Percentiles rank a stretch among this genome's conserved stretches.
phyloP scores from a whole-genome alignment of 2,329 filamentous ascomycete species.

The Pseudogymnoascus sp. region DNA sequence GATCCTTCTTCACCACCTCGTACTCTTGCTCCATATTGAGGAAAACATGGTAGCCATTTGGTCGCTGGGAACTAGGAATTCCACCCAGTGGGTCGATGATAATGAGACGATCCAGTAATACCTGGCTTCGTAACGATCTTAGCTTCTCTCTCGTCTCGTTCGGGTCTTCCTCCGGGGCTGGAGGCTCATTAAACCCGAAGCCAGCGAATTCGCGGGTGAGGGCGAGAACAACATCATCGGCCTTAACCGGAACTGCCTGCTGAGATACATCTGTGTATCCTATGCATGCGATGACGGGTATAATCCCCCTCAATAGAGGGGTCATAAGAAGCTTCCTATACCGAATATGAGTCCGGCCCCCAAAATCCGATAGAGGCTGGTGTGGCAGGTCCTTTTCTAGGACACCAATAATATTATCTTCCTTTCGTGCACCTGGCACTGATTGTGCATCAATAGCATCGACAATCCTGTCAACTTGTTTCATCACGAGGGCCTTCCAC shows the following conservation, averaged over 20 bases:
- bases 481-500: slow-evolving; percentile 41
- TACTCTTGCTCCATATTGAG: slow-evolving; percentile 93
- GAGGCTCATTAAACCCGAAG: slow-evolving; percentile 40
- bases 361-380: neutral
- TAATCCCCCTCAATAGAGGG: slow-evolving; percentile 59
- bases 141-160: slow-evolving; percentile 33
- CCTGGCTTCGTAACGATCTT: slow-evolving; percentile 40
- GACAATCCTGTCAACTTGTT: slow-evolving; percentile 68
- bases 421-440: slow-evolving; percentile 58
- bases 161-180: slow-evolving; percentile 35
- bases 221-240: slow-evolving; percentile 64
- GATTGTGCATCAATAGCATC: slow-evolving; percentile 65
- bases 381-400: slow-evolving; percentile 14
- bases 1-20: slow-evolving; percentile 55
- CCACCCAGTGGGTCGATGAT: slow-evolving; percentile 82
- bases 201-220: slow-evolving; percentile 71
- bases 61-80: slow-evolving; percentile 59
- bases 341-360: slow-evolving; percentile 30
- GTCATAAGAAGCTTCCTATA: slow-evolving; percentile 52
- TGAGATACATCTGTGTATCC: slow-evolving; percentile 49
- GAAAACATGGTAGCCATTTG: slow-evolving; percentile 68
- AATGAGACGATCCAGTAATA: slow-evolving; percentile 76
- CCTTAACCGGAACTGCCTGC: slow-evolving; percentile 40
- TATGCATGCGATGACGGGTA: slow-evolving; percentile 61
- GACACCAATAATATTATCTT: slow-evolving; percentile 46